These are phyloP conservation scores for Trypanosoma lewisi DNA, from an alignment of 208 protist species.

Conservation along the genomic window DNA sequence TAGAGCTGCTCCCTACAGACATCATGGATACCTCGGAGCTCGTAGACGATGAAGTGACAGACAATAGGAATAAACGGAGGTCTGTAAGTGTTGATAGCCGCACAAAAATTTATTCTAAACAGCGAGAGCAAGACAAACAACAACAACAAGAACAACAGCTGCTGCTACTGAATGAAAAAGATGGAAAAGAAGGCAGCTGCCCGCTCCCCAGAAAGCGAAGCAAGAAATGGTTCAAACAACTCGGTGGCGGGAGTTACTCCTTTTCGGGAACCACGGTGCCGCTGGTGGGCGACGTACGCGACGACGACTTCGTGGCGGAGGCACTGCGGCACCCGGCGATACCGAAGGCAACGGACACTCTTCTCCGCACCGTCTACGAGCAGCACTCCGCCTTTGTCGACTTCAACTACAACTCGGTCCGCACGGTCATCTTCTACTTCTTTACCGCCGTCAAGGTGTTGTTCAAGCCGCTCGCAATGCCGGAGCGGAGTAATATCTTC, in stretches of 20 bases:
- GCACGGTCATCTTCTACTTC: slow-evolving; percentile 76
- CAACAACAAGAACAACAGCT: neutral
- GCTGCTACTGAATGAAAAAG: neutral
- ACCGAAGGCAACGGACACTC: slow-evolving; percentile 36
- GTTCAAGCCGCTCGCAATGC: slow-evolving; percentile 61
- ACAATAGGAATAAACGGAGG: neutral
- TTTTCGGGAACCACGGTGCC: no score
- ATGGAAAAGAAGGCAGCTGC: neutral
- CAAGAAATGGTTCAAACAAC: neutral
- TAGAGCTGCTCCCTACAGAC: slow-evolving; percentile 13
- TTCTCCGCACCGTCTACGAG: slow-evolving; percentile 64
- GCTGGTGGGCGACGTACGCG: neutral
- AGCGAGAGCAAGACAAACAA: neutral
- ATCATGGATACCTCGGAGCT: neutral
- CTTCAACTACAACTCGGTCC: slow-evolving; percentile 69
- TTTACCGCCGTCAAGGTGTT: slow-evolving; percentile 73
- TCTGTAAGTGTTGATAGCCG: neutral
- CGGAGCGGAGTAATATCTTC: slow-evolving; percentile 75
- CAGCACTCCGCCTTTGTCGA: slow-evolving; percentile 58
- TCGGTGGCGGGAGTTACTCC: neutral
- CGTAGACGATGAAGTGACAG: neutral
- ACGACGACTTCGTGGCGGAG: slow-evolving; percentile 41
- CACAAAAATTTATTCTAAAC: neutral
- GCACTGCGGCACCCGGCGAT: slow-evolving; percentile 48
- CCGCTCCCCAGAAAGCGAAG: neutral